Conservation (phyloP, 441 rosid species). For the Arabidopsis hybrid region DNA sequence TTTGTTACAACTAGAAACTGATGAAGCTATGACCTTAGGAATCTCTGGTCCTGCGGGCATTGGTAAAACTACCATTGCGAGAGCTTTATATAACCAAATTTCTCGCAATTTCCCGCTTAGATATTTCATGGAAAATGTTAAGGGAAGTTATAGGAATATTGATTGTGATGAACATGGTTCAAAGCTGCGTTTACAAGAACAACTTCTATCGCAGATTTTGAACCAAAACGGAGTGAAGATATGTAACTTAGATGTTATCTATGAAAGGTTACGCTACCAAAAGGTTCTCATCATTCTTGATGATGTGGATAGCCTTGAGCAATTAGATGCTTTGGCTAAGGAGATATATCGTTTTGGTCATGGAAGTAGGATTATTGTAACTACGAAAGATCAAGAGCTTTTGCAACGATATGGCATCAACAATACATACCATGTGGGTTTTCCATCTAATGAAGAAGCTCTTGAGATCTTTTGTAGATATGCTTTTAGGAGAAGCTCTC, state of each 20-base stretch:
- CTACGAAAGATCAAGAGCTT: slow-evolving; percentile 21
- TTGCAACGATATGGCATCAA: slow-evolving; percentile 9
- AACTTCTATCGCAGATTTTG: neutral
- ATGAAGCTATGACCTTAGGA: neutral
- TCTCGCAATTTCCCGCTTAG: neutral
- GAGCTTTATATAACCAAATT: slow-evolving; percentile 2
- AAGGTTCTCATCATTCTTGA: slow-evolving; percentile 13
- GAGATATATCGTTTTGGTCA: slow-evolving; percentile 11
- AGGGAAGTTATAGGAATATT: neutral
- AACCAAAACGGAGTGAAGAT: neutral
- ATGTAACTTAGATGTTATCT: slow-evolving; percentile 11
- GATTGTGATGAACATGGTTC: neutral
- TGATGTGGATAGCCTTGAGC: neutral
- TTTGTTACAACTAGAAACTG: neutral
- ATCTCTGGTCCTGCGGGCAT: neutral
- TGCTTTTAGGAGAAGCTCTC: slow-evolving; percentile 29
- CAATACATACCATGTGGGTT: neutral
- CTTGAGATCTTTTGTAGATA: slow-evolving; percentile 33
- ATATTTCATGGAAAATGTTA: slow-evolving; percentile 15
- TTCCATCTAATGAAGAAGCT: slow-evolving; percentile 29
- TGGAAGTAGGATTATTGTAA: slow-evolving; percentile 32
- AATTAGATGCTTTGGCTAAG: slow-evolving; percentile 17
- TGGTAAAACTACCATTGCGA: slow-evolving; percentile 20
- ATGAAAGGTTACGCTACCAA: neutral
- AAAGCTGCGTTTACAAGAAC: neutral